These are phyloP conservation scores for Primulina tabacum DNA, from an alignment of 257 asterid species.

Conservation along the genomic window DNA sequence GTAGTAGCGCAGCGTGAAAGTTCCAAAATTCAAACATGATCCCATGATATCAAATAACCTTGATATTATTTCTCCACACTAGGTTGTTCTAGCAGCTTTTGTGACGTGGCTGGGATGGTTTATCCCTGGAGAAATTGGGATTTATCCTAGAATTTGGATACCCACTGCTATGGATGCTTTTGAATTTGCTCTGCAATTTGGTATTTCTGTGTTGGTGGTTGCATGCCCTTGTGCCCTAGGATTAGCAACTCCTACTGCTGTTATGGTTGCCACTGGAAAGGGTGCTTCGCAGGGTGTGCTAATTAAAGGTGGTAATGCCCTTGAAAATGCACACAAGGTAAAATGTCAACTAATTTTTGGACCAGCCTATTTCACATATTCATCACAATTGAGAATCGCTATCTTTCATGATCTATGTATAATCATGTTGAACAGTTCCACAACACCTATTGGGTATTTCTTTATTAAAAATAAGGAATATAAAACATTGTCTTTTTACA, in stretches of 20 bases:
- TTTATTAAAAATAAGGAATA: constrained; percentile 3
- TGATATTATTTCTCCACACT: constrained; percentile 23
- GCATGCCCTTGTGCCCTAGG: constrained; percentile 99
- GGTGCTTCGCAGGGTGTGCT: constrained; percentile 97
- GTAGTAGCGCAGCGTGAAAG: background rate
- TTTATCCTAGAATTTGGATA: constrained; percentile 79
- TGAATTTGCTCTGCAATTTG: constrained; percentile 92
- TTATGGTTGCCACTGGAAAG: constrained; percentile 98
- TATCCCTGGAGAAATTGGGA: constrained; percentile 59
- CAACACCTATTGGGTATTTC: background rate
- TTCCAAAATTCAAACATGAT: background rate
- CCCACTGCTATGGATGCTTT: constrained; percentile 81
- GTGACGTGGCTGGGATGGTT: constrained; percentile 90
- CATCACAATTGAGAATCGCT: background rate
- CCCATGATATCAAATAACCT: background rate
- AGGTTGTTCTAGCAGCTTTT: constrained; percentile 79
- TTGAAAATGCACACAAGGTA: constrained; percentile 94
- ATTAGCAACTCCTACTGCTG: constrained; percentile 96
- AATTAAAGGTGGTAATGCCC: constrained; percentile 93
- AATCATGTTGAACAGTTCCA: constrained; percentile 17
- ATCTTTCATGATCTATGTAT: background rate
- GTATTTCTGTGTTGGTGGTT: constrained; percentile 87
- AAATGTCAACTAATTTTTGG: constrained; percentile 20
- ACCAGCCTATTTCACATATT: constrained; percentile 10
- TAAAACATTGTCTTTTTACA: background rate